phyloP scores from a whole-genome alignment of 2,329 filamentous ascomycete genomes.

The Cryphonectria nitschkei region DNA sequence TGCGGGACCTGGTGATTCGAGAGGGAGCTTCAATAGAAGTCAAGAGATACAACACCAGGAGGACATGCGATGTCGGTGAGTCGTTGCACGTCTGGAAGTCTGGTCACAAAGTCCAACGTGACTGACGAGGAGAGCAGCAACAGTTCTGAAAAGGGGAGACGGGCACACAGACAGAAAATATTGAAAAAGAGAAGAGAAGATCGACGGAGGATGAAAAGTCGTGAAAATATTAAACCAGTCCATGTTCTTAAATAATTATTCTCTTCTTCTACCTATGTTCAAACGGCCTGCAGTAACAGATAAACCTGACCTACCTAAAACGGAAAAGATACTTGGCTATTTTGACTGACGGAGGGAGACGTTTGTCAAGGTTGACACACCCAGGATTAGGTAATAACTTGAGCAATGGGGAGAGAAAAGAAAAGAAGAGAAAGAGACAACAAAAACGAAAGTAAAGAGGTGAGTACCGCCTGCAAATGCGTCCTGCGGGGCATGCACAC shows the following conservation, averaged over 20 bases:
- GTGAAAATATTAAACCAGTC: not conserved
- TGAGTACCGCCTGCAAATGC: not conserved
- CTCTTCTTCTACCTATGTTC: not conserved
- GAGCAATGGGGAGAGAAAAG: not conserved
- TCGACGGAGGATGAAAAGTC: not conserved
- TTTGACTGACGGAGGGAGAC: slow-evolving; percentile 5
- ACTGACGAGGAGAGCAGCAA: not conserved
- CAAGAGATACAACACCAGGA: slow-evolving; percentile 6
- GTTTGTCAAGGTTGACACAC: not conserved
- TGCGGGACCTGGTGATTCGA: slow-evolving; percentile 29
- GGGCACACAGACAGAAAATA: not conserved
- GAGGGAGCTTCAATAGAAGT: slow-evolving; percentile 10
- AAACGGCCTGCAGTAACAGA: not conserved
- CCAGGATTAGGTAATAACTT: not conserved
- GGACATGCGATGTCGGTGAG: slow-evolving; percentile 16
- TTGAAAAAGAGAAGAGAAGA: not conserved
- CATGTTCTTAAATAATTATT: not conserved
- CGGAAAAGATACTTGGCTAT: not conserved
- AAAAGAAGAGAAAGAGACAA: not conserved
- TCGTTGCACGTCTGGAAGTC: slow-evolving; percentile 6
- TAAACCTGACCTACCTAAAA: not conserved
- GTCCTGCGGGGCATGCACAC: not conserved
- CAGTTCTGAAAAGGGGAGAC: not conserved
- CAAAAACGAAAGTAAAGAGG: not conserved
- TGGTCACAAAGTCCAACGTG: slow-evolving; percentile 7